These are phyloP conservation scores for Trichoderma sp. DNA, from an alignment of 2,329 filamentous ascomycete genomes.

Conservation along the genomic window DNA sequence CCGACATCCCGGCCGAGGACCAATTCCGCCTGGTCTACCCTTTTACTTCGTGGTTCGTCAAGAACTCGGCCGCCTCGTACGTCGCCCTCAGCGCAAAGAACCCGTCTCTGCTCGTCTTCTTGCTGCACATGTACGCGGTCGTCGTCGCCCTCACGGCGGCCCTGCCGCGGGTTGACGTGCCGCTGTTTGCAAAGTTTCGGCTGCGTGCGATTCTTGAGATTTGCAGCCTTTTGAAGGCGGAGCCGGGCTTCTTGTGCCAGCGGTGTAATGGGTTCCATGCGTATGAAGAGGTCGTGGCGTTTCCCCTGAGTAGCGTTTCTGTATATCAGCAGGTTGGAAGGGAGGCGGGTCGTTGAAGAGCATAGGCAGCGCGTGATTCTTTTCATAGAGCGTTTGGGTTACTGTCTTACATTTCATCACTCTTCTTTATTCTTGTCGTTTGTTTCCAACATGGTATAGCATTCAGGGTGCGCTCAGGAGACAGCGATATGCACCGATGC, in stretches of 20 bases:
- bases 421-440: not conserved
- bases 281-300: conserved; percentile 10
- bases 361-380: conserved; percentile 3
- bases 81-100: conserved; percentile 18
- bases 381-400: not conserved
- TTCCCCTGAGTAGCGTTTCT: conserved; percentile 14
- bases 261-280: conserved; percentile 16
- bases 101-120: conserved; percentile 6
- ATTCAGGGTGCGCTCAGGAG: not conserved
- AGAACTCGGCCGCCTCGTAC: conserved; percentile 11
- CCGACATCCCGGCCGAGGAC: conserved; percentile 15
- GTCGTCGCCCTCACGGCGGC: conserved; percentile 13
- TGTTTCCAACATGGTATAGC: not conserved
- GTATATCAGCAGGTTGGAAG: conserved; percentile 16
- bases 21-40: conserved; percentile 20
- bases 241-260: conserved; percentile 13
- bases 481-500: not conserved
- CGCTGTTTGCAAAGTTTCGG: conserved; percentile 16
- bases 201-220: conserved; percentile 14
- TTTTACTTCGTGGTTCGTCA: conserved; percentile 19
- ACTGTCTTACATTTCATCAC: not conserved
- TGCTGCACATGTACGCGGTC: conserved; percentile 15
- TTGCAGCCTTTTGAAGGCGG: not conserved
- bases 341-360: not conserved
- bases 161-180: conserved; percentile 2